Base-by-base conservation (phyloP, 768 basidiomycete genomes). In the Suillus lakei region DNA sequence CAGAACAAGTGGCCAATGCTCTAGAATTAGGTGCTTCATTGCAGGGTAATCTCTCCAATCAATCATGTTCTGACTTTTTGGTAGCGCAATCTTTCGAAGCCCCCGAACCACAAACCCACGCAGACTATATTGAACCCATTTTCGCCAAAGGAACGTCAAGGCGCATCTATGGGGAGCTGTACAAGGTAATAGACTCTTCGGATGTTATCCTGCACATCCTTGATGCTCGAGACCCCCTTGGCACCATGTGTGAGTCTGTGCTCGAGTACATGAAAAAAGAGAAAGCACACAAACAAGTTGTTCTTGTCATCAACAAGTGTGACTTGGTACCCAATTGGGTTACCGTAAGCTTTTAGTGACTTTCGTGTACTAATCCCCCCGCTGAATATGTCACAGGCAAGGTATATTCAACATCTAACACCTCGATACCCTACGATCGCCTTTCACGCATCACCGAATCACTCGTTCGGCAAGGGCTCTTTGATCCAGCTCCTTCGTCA, bases 311-410 rank as follows among this genome's bases (percentile, higher is more conserved):
- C 71, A 99, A 99, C 84, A 99, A 99, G 81, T 98, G 97, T 74
- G 97, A 99, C 79, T 81, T 99, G 63, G 96, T 99, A 15, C 98
- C 97, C 8, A 98, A 95, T 71, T 99, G 97, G 97, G 97, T 98
- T 48, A 98, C 97, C 10, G 96, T 96, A 78, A 78, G 93, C 84
- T 30, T 61, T 61, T 26, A 59, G 43, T 51, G 21, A 39, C 18
- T 61, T 58, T 38, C n/a, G 6, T 18, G 46, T 53, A 56, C 48
- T 56, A 46, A n/a, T 54, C 26, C 58, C 4, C 38, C 46, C 62
- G 55, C 38, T 62, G 3, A 43, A 59, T 21, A 43, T 44, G 16
- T 41, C 8, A 50, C 66, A 97, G 96, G 95, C 96, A 64, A 91
- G 97, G 62, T 97, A 98, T 80, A 93, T 98, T 70, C 91, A 96